Percentiles rank a stretch among this genome's conserved stretches.
These are phyloP conservation scores for Waltergamsia citrina DNA, from an alignment of 2,329 filamentous ascomycete genomes.

Conservation along the genomic window DNA sequence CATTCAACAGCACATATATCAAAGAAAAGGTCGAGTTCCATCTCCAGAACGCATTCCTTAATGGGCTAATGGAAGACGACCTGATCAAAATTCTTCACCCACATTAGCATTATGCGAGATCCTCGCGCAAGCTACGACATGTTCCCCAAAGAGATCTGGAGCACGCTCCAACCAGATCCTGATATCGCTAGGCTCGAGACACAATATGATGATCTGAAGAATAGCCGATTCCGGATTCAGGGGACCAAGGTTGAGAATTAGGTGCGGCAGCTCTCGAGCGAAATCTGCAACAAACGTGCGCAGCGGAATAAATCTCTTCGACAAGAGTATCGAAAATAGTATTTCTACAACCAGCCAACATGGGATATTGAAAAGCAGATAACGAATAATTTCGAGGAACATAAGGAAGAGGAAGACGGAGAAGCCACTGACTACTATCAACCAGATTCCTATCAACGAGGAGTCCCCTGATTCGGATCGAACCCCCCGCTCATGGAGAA, in stretches of 20 bases:
- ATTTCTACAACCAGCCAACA: constrained; percentile 15
- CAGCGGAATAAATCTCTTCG: constrained; percentile 9
- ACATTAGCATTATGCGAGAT: constrained; percentile 16
- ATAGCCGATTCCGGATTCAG: constrained; percentile 13
- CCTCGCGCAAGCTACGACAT: constrained; percentile 15
- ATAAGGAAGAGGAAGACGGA: not conserved
- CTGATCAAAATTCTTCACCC: constrained; percentile 11
- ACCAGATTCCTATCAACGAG: not conserved
- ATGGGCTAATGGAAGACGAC: constrained; percentile 11
- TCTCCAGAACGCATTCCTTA: constrained; percentile 17
- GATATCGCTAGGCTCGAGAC: constrained; percentile 14
- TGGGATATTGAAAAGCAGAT: constrained; percentile 15
- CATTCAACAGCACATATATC: constrained; percentile 16
- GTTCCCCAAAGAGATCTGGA: constrained; percentile 17
- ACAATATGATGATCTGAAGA: constrained; percentile 11
- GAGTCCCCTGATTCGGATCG: not conserved
- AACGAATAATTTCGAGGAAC: constrained; percentile 4
- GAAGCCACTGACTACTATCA: not conserved
- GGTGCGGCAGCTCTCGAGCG: constrained; percentile 12
- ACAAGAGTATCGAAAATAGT: constrained; percentile 15
- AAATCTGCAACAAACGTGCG: constrained; percentile 11
- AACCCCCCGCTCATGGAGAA: not conserved
- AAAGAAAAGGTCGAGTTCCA: constrained; percentile 18
- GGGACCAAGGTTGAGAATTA: constrained; percentile 11
- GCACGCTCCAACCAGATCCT: constrained; percentile 12